Conservation (phyloP, 345 rosid genomes). For the Turritis glabra region DNA sequence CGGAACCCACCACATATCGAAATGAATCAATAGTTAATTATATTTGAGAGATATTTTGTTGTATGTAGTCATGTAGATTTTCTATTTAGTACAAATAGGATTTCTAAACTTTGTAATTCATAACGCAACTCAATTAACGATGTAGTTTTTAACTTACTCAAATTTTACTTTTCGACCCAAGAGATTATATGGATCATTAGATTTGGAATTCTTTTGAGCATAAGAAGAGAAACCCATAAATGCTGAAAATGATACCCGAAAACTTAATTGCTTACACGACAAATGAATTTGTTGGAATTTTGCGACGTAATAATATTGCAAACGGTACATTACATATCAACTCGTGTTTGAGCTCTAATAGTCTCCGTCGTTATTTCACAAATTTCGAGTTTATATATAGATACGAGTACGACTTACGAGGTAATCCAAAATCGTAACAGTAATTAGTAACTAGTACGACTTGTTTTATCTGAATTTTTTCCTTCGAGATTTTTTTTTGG, state of each 20-base stretch:
- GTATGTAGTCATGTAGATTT: background rate
- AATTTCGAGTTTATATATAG: background rate
- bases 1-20: background rate
- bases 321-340: conserved; percentile 5
- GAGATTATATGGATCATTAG: background rate
- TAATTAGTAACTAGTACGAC: background rate
- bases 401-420: conserved; percentile 11
- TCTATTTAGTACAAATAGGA: background rate
- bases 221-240: background rate
- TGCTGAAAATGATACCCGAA: conserved; percentile 28
- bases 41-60: background rate
- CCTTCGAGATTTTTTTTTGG: background rate
- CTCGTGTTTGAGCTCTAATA: conserved; percentile 11
- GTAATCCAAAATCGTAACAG: background rate
- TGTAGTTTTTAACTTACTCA: background rate
- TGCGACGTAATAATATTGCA: conserved; percentile 24
- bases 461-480: background rate
- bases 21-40: background rate
- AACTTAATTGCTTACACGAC: conserved; percentile 34
- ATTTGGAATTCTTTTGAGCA: background rate
- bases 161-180: background rate
- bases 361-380: background rate
- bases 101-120: background rate
- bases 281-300: conserved; percentile 33
- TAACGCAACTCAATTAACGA: background rate